These are phyloP conservation scores for Malus sieversii DNA, from an alignment of 306 rosid species.

Conservation along the genomic window DNA sequence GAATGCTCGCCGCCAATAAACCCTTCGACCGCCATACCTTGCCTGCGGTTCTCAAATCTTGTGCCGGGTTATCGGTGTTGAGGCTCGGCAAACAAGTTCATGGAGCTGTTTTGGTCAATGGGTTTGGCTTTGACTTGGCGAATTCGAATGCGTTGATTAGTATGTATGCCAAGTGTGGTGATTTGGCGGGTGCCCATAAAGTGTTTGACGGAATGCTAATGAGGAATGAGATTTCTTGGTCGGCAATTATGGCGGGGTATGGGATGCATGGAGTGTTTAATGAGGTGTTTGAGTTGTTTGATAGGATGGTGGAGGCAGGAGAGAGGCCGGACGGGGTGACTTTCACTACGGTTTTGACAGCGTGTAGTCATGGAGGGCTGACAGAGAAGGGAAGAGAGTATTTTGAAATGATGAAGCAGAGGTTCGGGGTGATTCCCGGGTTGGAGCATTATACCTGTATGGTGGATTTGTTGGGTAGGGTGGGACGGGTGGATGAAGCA, in stretches of 20 bases:
- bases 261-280: slow-evolving; percentile 48
- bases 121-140: slow-evolving; percentile 43
- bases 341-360: slow-evolving; percentile 44
- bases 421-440: slow-evolving; percentile 41
- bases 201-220: slow-evolving; percentile 52
- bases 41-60: slow-evolving; percentile 51
- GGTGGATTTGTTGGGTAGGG: slow-evolving; percentile 81
- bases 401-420: slow-evolving; percentile 48
- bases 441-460: slow-evolving; percentile 59
- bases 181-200: slow-evolving; percentile 33
- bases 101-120: slow-evolving; percentile 43
- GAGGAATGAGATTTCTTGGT: slow-evolving; percentile 44
- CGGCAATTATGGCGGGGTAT: slow-evolving; percentile 50
- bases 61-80: slow-evolving; percentile 40
- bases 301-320: slow-evolving; percentile 46
- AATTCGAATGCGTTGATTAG: slow-evolving; percentile 51
- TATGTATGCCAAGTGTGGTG: slow-evolving; percentile 52
- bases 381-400: slow-evolving; percentile 41
- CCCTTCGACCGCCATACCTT: slow-evolving; percentile 43
- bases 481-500: slow-evolving; percentile 61
- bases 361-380: slow-evolving; percentile 70
- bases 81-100: slow-evolving; percentile 52
- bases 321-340: slow-evolving; percentile 43
- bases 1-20: slow-evolving; percentile 28
- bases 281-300: slow-evolving; percentile 53